Evolutionary conservation across 768 basidiomycete species (phyloP).

Genomic region (Amanita exitialis): DNA sequence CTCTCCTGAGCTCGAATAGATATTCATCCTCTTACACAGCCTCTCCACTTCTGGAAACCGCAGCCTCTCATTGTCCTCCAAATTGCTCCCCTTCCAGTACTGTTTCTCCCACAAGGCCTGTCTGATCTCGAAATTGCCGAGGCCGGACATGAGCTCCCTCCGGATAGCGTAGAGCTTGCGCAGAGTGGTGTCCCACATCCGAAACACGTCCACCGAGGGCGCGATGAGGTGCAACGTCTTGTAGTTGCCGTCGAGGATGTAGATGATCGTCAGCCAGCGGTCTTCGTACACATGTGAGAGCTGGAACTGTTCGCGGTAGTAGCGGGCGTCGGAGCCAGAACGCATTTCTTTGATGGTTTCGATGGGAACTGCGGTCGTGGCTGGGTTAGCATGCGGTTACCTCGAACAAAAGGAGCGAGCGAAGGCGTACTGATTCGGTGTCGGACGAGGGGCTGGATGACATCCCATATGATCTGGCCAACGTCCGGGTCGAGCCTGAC

Average conservation of each 20-base stretch:
- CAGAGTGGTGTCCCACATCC: constrained; percentile 51
- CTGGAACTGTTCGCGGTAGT: constrained; percentile 64
- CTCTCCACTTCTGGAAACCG: constrained; percentile 65
- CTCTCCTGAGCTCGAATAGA: constrained; percentile 45
- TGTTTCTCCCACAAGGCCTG: constrained; percentile 71
- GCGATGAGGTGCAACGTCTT: constrained; percentile 85
- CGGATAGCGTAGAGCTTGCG: constrained; percentile 54
- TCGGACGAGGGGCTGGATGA: constrained; percentile 28
- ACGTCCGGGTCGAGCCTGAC: constrained; percentile 71
- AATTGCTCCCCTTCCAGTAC: constrained; percentile 72
- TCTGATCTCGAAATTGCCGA: constrained; percentile 51
- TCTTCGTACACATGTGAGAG: constrained; percentile 50
- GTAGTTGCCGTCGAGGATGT: constrained; percentile 66
- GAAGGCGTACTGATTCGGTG: constrained; percentile 5
- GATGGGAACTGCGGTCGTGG: constrained; percentile 51
- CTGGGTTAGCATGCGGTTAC: not conserved
- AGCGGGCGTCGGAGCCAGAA: constrained; percentile 55
- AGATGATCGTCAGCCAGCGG: constrained; percentile 82
- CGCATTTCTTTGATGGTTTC: constrained; percentile 85
- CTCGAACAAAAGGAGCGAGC: not conserved
- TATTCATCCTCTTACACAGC: constrained; percentile 63
- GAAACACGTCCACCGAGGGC: constrained; percentile 34
- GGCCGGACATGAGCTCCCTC: constrained; percentile 59
- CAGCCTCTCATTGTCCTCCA: constrained; percentile 48
- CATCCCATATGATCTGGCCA: constrained; percentile 66